A percentile compares a stretch with the other conserved stretches of the same genome.
phyloP scores from a whole-genome alignment of 2,329 filamentous ascomycete species.

The Didymella pomorum region DNA sequence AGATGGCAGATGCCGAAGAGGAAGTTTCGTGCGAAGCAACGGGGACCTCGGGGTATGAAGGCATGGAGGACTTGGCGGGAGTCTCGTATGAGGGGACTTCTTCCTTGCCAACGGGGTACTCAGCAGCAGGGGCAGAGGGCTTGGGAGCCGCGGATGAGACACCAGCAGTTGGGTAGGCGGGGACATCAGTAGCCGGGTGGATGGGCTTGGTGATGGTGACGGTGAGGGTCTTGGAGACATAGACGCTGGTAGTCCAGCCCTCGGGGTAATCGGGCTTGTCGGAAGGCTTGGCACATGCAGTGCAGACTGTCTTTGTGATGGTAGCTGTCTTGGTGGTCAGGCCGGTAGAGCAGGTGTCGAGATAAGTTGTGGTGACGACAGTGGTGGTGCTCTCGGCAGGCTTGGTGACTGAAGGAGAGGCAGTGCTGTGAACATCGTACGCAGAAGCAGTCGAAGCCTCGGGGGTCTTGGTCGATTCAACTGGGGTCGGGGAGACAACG shows the following conservation, averaged over 20 bases:
- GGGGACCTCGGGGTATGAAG: slow-evolving; percentile 19
- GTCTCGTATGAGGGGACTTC: slow-evolving; percentile 23
- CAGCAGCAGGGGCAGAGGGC: slow-evolving; percentile 23
- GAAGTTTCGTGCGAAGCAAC: slow-evolving; percentile 13
- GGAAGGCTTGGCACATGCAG: slow-evolving; percentile 31
- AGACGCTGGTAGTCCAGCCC: slow-evolving; percentile 46
- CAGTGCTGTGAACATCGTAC: slow-evolving; percentile 18
- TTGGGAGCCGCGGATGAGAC: slow-evolving; percentile 14
- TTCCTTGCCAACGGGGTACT: slow-evolving; percentile 19
- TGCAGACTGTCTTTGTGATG: slow-evolving; percentile 42
- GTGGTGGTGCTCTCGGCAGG: slow-evolving; percentile 18
- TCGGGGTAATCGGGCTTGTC: slow-evolving; percentile 33
- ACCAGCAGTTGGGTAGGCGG: slow-evolving; percentile 23
- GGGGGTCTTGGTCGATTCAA: slow-evolving; percentile 12
- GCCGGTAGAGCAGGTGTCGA: slow-evolving; percentile 49
- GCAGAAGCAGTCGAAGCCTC: slow-evolving; percentile 9
- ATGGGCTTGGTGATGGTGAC: slow-evolving; percentile 46
- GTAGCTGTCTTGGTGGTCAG: slow-evolving; percentile 45
- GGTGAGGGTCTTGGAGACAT: slow-evolving; percentile 41
- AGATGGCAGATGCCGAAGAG: background rate
- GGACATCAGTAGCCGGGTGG: slow-evolving; percentile 28
- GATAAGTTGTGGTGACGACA: slow-evolving; percentile 37
- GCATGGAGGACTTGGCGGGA: slow-evolving; percentile 4
- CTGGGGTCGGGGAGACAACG: slow-evolving; percentile 13
- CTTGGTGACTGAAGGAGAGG: slow-evolving; percentile 18